Evolutionary conservation across 1,284 basidiomycete genomes (phyloP).

Genomic region (Leccinum cinnamomeum): DNA sequence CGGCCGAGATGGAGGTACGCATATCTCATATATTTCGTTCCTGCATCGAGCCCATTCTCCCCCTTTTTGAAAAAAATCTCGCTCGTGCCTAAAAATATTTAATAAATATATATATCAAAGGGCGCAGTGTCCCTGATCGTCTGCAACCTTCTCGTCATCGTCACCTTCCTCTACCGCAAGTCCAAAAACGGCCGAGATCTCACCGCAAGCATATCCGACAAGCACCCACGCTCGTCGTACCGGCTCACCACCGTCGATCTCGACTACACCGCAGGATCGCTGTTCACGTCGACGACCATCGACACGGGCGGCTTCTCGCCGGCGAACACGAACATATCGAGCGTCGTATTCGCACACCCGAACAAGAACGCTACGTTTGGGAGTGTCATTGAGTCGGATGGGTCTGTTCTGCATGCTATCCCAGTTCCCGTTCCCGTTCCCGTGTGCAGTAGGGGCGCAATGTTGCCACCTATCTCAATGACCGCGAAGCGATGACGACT

Average conservation of each 20-base stretch:
- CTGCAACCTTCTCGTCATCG: constrained; percentile 35
- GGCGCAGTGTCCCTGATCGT: constrained; percentile 30
- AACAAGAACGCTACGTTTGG: constrained; percentile 5
- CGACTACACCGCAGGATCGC: constrained; percentile 11
- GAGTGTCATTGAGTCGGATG: not conserved
- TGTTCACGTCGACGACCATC: constrained; percentile 1
- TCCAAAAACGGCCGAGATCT: constrained; percentile 10
- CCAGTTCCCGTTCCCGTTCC: not conserved
- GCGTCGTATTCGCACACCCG: constrained; percentile 2
- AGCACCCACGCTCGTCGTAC: constrained; percentile 5
- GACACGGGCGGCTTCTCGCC: not conserved
- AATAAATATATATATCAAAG: constrained; percentile 12
- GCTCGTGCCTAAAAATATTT: not conserved
- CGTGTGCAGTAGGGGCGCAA: not conserved
- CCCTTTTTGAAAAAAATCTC: not conserved
- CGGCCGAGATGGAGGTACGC: constrained; percentile 28
- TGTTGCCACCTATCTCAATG: not conserved
- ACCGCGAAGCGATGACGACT: not conserved
- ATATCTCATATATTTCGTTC: not conserved
- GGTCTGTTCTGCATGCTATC: not conserved
- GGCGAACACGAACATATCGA: constrained; percentile 20
- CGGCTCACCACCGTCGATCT: constrained; percentile 31
- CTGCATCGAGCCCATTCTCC: not conserved
- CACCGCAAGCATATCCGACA: constrained; percentile 1
- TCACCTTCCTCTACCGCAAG: constrained; percentile 28